Conservation (phyloP, 2,329 filamentous ascomycete genomes). For the Aspergillus neoniger region DNA sequence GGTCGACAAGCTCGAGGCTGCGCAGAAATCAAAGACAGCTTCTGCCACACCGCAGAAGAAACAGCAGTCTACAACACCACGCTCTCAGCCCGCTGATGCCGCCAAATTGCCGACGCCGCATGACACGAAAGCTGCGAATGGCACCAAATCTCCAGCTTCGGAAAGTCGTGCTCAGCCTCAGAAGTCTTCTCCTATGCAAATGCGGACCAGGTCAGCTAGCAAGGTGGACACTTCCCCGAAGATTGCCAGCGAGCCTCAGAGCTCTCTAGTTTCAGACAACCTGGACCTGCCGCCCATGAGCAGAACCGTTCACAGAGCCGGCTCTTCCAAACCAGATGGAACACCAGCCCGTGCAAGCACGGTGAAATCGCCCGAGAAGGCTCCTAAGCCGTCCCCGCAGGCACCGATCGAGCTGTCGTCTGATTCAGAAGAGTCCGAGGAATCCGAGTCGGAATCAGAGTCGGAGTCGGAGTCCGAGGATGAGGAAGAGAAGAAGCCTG, state of each 20-base stretch:
- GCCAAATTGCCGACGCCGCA: background rate
- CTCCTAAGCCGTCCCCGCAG: background rate
- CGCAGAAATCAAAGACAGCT: background rate
- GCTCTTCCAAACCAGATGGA: background rate
- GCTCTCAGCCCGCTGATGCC: background rate
- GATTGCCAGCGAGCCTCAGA: constrained; percentile 1
- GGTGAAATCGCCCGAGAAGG: background rate
- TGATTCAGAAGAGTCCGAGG: constrained; percentile 9
- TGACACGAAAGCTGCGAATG: background rate
- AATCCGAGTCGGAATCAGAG: constrained; percentile 3
- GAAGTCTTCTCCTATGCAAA: background rate
- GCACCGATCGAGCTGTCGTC: background rate
- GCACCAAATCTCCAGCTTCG: background rate
- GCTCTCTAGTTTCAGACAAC: background rate
- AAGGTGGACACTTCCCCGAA: background rate
- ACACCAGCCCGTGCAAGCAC: background rate
- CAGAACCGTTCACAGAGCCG: background rate
- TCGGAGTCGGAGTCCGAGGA: constrained; percentile 7
- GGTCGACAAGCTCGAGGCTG: constrained; percentile 16
- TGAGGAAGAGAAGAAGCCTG: constrained; percentile 7
- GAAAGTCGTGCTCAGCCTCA: background rate
- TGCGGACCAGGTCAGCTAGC: background rate
- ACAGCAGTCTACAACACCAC: background rate
- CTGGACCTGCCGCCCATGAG: background rate
- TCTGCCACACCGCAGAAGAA: constrained; percentile 1